Percentiles rank a stretch among this genome's conserved stretches.
phyloP scores from a whole-genome alignment of 2,329 filamentous ascomycete species.

The Aspergillus tanneri region DNA sequence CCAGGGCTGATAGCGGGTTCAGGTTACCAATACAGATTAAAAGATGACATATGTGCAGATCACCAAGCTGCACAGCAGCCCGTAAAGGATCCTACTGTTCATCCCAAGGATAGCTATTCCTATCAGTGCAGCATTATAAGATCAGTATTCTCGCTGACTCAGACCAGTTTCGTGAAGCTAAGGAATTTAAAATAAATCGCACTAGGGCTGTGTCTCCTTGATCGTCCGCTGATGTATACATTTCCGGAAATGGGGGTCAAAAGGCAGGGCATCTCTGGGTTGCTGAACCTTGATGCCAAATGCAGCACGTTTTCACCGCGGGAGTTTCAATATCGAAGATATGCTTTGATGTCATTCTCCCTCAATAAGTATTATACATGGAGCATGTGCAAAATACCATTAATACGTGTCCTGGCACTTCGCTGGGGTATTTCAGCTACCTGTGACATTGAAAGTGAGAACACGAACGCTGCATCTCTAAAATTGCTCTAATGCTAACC shows the following conservation, averaged over 20 bases:
- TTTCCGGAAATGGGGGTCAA: slow-evolving; percentile 12
- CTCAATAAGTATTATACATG: slow-evolving; percentile 13
- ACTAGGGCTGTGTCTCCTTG: slow-evolving; percentile 10
- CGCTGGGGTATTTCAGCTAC: too few species aligned
- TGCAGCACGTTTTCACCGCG: slow-evolving; percentile 17
- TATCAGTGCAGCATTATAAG: background rate
- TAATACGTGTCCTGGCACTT: too few species aligned
- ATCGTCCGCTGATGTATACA: slow-evolving; percentile 11
- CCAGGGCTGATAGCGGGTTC: slow-evolving; percentile 7
- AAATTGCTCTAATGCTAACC: too few species aligned
- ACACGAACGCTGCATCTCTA: too few species aligned
- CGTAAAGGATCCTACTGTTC: slow-evolving; percentile 6
- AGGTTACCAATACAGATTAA: slow-evolving; percentile 11
- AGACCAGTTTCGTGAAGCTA: slow-evolving; percentile 7
- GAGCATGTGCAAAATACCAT: too few species aligned
- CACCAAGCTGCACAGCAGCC: slow-evolving; percentile 11
- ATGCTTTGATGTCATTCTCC: slow-evolving; percentile 8
- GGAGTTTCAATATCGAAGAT: slow-evolving; percentile 16
- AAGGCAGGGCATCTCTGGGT: slow-evolving; percentile 16
- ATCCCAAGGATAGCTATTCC: slow-evolving; percentile 1
- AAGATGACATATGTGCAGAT: slow-evolving; percentile 14
- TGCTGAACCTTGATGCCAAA: slow-evolving; percentile 18
- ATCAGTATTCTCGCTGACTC: slow-evolving; percentile 10
- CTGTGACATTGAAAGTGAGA: too few species aligned
- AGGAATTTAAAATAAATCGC: slow-evolving; percentile 7